Conservation (phyloP, 768 basidiomycete genomes). For the Saitozyma sp. region DNA sequence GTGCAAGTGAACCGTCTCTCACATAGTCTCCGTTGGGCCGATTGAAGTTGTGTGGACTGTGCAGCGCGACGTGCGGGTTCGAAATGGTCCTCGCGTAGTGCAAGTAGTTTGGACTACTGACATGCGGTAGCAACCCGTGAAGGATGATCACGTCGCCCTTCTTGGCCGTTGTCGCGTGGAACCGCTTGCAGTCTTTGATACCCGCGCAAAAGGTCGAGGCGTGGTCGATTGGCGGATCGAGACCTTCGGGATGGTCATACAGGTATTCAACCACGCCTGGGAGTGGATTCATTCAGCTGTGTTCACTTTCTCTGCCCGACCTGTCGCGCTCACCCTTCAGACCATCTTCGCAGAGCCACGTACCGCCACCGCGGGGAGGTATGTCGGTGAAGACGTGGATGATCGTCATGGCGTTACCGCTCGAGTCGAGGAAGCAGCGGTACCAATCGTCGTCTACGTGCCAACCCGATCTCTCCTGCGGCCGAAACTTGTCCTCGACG, state of each 20-base stretch:
- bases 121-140: slow-evolving; percentile 17
- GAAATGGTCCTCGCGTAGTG: slow-evolving; percentile 25
- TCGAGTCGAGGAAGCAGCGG: slow-evolving; percentile 27
- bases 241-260: slow-evolving; percentile 23
- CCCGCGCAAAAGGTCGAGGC: slow-evolving; percentile 4
- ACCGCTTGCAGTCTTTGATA: slow-evolving; percentile 12
- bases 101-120: slow-evolving; percentile 19
- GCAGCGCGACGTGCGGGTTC: slow-evolving; percentile 22
- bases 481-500: background rate
- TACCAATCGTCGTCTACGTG: slow-evolving; percentile 31
- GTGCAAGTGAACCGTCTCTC: background rate
- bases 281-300: background rate
- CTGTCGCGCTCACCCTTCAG: slow-evolving; percentile 8
- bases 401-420: slow-evolving; percentile 25
- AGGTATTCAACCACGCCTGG: slow-evolving; percentile 14
- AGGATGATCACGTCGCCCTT: slow-evolving; percentile 21
- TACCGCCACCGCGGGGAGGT: slow-evolving; percentile 18
- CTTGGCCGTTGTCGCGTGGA: slow-evolving; percentile 16
- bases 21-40: slow-evolving; percentile 29
- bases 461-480: slow-evolving; percentile 18
- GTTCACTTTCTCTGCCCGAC: background rate
- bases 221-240: slow-evolving; percentile 21
- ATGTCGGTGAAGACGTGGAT: slow-evolving; percentile 35
- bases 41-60: slow-evolving; percentile 22
- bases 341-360: slow-evolving; percentile 25